These are phyloP conservation scores for Neopestalotiopsis sp. DNA, from an alignment of 2,329 filamentous ascomycete species.

Conservation along the genomic window DNA sequence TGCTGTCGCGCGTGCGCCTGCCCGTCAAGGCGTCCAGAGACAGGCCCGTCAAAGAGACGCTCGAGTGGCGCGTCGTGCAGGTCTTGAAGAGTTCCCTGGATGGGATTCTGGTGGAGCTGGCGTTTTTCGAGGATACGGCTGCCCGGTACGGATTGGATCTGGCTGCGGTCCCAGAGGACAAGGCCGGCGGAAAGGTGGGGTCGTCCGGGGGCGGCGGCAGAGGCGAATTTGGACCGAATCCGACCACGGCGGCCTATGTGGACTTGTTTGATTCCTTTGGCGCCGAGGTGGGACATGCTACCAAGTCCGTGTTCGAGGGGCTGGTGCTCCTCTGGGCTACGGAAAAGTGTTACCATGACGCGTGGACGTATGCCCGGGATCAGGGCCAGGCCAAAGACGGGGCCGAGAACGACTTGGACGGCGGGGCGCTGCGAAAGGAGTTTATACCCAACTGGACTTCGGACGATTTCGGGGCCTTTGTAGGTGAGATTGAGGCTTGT, in stretches of 20 bases:
- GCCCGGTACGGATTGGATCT: conserved; percentile 32
- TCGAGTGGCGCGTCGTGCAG: conserved; percentile 34
- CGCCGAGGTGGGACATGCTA: conserved; percentile 15
- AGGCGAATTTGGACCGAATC: conserved; percentile 29
- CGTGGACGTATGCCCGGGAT: conserved; percentile 59
- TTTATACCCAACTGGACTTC: conserved; percentile 76
- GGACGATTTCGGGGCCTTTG: conserved; percentile 61
- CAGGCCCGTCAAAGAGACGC: conserved; percentile 20
- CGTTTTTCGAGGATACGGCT: conserved; percentile 36
- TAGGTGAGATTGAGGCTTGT: conserved; percentile 41
- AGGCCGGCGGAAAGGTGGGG: conserved; percentile 15
- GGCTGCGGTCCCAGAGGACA: conserved; percentile 18
- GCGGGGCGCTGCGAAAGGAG: conserved; percentile 66
- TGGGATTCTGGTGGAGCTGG: conserved; percentile 34
- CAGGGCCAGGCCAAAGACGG: conserved; percentile 35
- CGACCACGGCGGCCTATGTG: conserved; percentile 32
- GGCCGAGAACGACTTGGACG: conserved; percentile 60
- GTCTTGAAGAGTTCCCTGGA: conserved; percentile 33
- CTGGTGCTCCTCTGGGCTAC: conserved; percentile 80
- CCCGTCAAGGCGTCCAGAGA: conserved; percentile 19
- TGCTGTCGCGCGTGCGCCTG: conserved; percentile 36
- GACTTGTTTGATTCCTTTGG: conserved; percentile 37
- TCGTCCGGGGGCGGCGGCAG: conserved; percentile 18
- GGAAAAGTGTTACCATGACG: conserved; percentile 67
- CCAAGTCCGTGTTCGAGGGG: conserved; percentile 60